Evolutionary conservation across 1,284 basidiomycete species (phyloP), one percentile per base, ranked within the genome.

Genomic region (Puccinia hordei): DNA sequence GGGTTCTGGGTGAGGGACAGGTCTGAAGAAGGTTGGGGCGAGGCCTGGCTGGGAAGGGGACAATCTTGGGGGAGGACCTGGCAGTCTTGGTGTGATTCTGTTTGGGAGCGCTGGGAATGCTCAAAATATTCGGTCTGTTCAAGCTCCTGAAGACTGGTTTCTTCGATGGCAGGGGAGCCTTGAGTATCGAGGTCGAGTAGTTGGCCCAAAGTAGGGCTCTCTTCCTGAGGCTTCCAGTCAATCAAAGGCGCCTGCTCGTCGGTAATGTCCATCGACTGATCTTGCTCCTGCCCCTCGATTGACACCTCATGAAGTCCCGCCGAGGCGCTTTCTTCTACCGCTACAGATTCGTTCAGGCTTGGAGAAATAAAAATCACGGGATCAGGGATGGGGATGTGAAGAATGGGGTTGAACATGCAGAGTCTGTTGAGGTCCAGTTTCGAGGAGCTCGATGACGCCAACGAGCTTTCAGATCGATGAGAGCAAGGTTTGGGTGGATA

Each of bases 401-500:
- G 22, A 3, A 66, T 66, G 3, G 63, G 41, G 41, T n/a, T 66
- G 24, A 46, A 66, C 13, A 41, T 27, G n/a, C 12, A 46, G 0
- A 46, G 38, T 27, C n/a, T 17, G 10, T 66, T 66, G 22, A 46
- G 38, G 63, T 66, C 10, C 0, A 41, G 46, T 6, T 66, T n/a
- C 9, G 41, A 24, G 0, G 63, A 44, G 63, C 63, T 66, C 1
- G 63, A 24, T 2, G 63, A 66, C 8, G 41, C 41, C 0, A n/a
- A 41, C 35, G 35, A 35, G 35, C 61, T 65, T 22, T 19, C 22
- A 17, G 35, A 65, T 22, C 35, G 41, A 9, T 66, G 38, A 9
- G 63, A 46, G 13, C 41, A n/a, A 27, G 38, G 63, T 22, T 35
- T 19, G 46, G 69, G 69, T 10, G 69, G 69, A 49, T 72, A 72